A percentile compares a stretch with the other conserved stretches of the same genome.
Conservation (phyloP, 345 rosid genomes). For the Populus davidiana region DNA sequence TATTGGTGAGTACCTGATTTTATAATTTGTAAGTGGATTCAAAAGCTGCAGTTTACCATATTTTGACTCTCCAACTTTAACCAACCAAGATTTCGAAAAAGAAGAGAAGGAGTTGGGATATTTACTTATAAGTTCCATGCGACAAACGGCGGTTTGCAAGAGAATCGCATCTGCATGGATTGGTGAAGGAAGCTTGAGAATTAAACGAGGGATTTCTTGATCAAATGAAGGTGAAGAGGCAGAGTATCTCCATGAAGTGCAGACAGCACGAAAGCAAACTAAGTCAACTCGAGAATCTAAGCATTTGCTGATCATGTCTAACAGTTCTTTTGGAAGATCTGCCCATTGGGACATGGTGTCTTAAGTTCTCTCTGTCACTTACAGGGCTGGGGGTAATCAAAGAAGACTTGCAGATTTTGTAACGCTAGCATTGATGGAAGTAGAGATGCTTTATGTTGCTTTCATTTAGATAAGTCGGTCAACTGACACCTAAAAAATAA, state of each 20-base stretch:
- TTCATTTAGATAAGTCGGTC: no score
- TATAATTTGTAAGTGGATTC: constrained; percentile 8
- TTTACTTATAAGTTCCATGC: not conserved
- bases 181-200: constrained; percentile 11
- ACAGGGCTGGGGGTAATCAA: no score
- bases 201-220: not conserved
- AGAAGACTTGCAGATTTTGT: no score
- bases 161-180: not conserved
- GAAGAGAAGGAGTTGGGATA: not conserved
- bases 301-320: not conserved
- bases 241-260: constrained; percentile 7
- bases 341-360: constrained; percentile 4
- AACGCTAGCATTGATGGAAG: no score
- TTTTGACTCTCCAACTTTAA: constrained; percentile 6
- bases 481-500: no score
- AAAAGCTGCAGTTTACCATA: constrained; percentile 8
- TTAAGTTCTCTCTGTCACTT: not conserved
- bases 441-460: no score
- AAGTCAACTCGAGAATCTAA: constrained; percentile 7
- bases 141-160: not conserved
- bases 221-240: not conserved
- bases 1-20: not conserved
- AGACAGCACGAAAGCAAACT: constrained; percentile 15
- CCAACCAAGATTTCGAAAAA: constrained; percentile 6
- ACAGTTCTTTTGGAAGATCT: constrained; percentile 12